Evolutionary conservation across 2,329 filamentous ascomycete genomes (phyloP).

Genomic region (Colletotrichum acutatum): DNA sequence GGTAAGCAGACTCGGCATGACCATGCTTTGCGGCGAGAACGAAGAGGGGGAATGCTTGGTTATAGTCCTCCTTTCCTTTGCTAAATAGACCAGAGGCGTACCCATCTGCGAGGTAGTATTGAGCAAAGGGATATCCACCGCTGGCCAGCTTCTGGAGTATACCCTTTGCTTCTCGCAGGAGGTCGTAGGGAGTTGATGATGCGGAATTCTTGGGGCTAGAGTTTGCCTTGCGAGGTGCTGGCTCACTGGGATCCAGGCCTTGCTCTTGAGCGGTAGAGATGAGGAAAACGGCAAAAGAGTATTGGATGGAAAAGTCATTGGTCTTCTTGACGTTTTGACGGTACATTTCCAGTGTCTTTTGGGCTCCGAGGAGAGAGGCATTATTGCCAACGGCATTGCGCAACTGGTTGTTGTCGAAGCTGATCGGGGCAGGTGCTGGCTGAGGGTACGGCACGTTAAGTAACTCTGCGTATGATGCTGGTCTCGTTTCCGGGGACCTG

Average conservation of each 20-base stretch:
- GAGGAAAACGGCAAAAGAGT: slow-evolving; percentile 96
- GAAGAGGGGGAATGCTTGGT: slow-evolving; percentile 92
- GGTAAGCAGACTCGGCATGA: slow-evolving; percentile 95
- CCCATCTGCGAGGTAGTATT: slow-evolving; percentile 96
- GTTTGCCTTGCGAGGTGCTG: slow-evolving; percentile 56
- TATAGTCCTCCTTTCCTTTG: slow-evolving; percentile 92
- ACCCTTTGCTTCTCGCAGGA: slow-evolving; percentile 87
- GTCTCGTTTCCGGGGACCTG: slow-evolving; percentile 65
- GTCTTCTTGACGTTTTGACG: slow-evolving; percentile 97
- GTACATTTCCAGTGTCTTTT: slow-evolving; percentile 98
- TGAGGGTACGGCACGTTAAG: slow-evolving; percentile 82
- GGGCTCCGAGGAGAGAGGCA: slow-evolving; percentile 88
- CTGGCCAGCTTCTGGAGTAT: slow-evolving; percentile 90
- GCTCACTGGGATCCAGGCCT: slow-evolving; percentile 64
- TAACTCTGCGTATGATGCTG: slow-evolving; percentile 67
- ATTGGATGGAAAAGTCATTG: slow-evolving; percentile 88
- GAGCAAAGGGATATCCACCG: slow-evolving; percentile 93
- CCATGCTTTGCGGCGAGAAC: slow-evolving; percentile 95
- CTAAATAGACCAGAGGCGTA: slow-evolving; percentile 95
- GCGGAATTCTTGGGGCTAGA: slow-evolving; percentile 59
- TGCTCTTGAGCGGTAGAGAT: slow-evolving; percentile 88
- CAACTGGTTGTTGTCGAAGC: slow-evolving; percentile 84
- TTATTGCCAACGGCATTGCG: slow-evolving; percentile 85
- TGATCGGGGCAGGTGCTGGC: slow-evolving; percentile 73
- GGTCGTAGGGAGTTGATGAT: slow-evolving; percentile 67